These are phyloP conservation scores for Penicillium sp. DNA, from an alignment of 2,329 filamentous ascomycete species.

Conservation along the genomic window DNA sequence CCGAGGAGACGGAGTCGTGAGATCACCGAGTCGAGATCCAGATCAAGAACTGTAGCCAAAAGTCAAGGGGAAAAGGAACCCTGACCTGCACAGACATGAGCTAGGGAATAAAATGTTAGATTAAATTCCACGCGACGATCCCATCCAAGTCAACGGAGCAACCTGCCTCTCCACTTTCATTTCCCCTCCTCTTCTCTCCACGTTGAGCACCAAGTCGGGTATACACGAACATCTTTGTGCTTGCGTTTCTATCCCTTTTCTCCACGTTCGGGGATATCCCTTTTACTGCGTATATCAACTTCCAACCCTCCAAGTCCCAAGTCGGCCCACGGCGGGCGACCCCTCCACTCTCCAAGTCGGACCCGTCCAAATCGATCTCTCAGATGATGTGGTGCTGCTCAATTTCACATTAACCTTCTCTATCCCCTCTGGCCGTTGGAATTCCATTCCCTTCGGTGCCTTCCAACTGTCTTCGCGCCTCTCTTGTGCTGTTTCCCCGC, in stretches of 20 bases:
- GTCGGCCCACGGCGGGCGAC: conserved; percentile 4
- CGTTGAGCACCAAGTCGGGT: background rate
- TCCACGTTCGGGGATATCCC: background rate
- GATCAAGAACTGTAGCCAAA: background rate
- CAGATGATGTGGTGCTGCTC: conserved; percentile 25
- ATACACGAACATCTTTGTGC: background rate
- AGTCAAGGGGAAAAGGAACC: background rate
- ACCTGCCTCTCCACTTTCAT: background rate
- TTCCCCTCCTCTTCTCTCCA: background rate
- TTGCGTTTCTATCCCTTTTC: background rate
- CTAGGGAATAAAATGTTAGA: background rate
- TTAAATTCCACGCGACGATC: background rate
- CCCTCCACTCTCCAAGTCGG: conserved; percentile 12
- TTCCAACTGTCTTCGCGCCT: conserved; percentile 23
- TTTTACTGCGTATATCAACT: background rate
- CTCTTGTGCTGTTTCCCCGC: conserved; percentile 27
- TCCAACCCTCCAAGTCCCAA: background rate
- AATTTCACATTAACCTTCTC: conserved; percentile 19
- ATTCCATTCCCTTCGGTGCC: conserved; percentile 2
- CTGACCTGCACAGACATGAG: background rate
- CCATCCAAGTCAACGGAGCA: background rate
- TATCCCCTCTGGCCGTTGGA: conserved; percentile 10
- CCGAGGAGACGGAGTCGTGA: conserved; percentile 16
- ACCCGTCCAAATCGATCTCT: conserved; percentile 10
- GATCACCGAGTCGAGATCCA: conserved; percentile 1